Evolutionary conservation across 208 protist species (phyloP), one percentile per base, ranked within the genome.

Genomic region (Angomonas ambiguus): DNA sequence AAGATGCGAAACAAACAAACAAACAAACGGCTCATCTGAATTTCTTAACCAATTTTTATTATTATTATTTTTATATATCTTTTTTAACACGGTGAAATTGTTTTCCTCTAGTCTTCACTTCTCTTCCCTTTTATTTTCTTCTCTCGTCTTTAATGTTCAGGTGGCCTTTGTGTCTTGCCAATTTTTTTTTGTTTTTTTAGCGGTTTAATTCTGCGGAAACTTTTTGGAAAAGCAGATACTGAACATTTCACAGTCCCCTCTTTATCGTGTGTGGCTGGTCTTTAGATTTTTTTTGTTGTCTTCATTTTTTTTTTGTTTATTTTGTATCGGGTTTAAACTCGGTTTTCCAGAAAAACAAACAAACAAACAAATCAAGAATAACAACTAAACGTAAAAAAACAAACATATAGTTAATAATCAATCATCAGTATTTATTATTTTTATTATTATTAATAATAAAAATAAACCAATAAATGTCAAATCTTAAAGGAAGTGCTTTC

Each of bases 401-500:
- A n/a, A n/a, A n/a, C n/a, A n/a, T n/a, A n/a, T n/a, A n/a, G n/a
- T n/a, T n/a, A n/a, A n/a, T n/a, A n/a, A n/a, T n/a, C n/a, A n/a
- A n/a, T n/a, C n/a, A n/a, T n/a, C n/a, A n/a, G n/a, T n/a, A n/a
- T n/a, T n/a, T n/a, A n/a, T n/a, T n/a, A n/a, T n/a, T n/a, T n/a
- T n/a, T n/a, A n/a, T n/a, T n/a, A n/a, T n/a, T n/a, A n/a, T 24
- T 38, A 62, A 62, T 10, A n/a, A 1, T 65, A 16, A 6, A 55
- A 38, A 38, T 65, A 55, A 18, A 55, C 24, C 34, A 27, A 18
- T 2, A 45, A 74, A 65, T 67, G 24, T 77, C 58, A 28, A 75
- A 77, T 27, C 60, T 66, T 27, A 78, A 78, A 18, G 67, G 69
- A 10, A 74, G 71, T 48, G 71, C 74, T 28, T 87, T 83, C 62